Evolutionary conservation across 1,284 basidiomycete species (phyloP), one percentile per base, ranked within the genome.

Genomic region (Mycena citricolor): DNA sequence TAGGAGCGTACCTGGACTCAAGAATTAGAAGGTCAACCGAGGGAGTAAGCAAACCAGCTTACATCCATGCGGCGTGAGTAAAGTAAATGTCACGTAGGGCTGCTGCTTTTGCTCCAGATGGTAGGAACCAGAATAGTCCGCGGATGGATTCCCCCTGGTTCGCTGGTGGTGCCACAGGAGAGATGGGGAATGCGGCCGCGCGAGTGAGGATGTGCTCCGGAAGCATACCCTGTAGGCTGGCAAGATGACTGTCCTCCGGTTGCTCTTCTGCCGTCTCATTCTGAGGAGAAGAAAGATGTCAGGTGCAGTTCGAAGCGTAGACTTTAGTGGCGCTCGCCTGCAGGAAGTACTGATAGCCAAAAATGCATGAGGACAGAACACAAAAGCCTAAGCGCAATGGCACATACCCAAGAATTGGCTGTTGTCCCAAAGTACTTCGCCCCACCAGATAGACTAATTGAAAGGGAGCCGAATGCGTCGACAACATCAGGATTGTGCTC

Each of bases 21-120:
- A 39, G 39, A 53, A 42, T 36, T 41, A 32, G 26, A 48, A 47
- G 32, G 42, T 17, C 42, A 43, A 25, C 56, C 49, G 44, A 40
- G 29, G 43, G 40, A 34, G 42, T 49, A 34, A 39, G 17, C 19
- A 35, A 32, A 49, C 29, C 70, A 53, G 58, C 71, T 56, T 58
- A 86, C 86, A 89, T 86, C 86, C 85, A 88, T 32, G 83, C 81
- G 31, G 82, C 85, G 56, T 83, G 74, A 29, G 73, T 73, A 62
- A 74, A 89, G 59, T 85, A 89, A 25, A 77, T 73, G 24, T 75
- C 71, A 25, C 78, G 76, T 26, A 89, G 67, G 48, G 78, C 74
- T 17, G 71, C 66, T 5, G 85, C 83, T 49, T 72, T 76, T 26
- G 77, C 71, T 2, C 72, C 61, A 10, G 73, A 64, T 8, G 86